A percentile compares a stretch with the other conserved stretches of the same genome.
phyloP scores from a whole-genome alignment of 1,284 basidiomycete genomes.

The Irpex sp. region DNA sequence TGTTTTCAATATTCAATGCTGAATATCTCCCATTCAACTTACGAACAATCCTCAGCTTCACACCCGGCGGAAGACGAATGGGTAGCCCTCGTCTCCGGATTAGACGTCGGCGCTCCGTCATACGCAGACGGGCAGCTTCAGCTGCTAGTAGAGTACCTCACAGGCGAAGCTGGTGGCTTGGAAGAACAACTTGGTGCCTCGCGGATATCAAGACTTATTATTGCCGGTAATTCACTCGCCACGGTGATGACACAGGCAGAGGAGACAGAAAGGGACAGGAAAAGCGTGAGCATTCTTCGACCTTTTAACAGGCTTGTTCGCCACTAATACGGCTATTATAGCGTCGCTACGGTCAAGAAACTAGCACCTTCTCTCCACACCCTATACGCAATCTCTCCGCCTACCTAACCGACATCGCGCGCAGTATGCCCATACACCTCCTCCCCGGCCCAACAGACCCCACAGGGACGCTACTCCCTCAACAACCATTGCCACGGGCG shows the following conservation, averaged over 20 bases:
- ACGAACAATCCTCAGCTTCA: not conserved
- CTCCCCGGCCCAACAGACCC: constrained; percentile 88
- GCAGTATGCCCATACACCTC: constrained; percentile 75
- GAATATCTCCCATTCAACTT: not conserved
- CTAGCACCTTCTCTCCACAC: constrained; percentile 65
- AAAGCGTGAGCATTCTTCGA: constrained; percentile 43
- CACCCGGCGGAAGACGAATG: constrained; percentile 51
- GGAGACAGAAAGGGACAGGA: constrained; percentile 60
- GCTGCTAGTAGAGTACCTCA: constrained; percentile 84
- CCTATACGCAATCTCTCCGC: constrained; percentile 71
- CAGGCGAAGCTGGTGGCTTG: constrained; percentile 75
- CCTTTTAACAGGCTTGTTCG: not conserved
- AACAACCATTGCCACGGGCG: constrained; percentile 88
- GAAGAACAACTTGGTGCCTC: constrained; percentile 64
- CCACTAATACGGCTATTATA: not conserved
- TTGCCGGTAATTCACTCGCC: constrained; percentile 84
- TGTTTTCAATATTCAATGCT: not conserved
- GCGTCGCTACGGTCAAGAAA: constrained; percentile 49
- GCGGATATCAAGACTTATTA: constrained; percentile 77
- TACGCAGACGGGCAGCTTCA: constrained; percentile 74
- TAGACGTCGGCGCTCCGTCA: constrained; percentile 61
- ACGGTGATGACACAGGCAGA: constrained; percentile 34
- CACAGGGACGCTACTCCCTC: constrained; percentile 85
- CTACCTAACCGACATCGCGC: constrained; percentile 71
- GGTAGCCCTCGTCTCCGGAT: constrained; percentile 83